phyloP scores from a whole-genome alignment of 192 early-diverging fungal species.

The Paraglomus occultum region DNA sequence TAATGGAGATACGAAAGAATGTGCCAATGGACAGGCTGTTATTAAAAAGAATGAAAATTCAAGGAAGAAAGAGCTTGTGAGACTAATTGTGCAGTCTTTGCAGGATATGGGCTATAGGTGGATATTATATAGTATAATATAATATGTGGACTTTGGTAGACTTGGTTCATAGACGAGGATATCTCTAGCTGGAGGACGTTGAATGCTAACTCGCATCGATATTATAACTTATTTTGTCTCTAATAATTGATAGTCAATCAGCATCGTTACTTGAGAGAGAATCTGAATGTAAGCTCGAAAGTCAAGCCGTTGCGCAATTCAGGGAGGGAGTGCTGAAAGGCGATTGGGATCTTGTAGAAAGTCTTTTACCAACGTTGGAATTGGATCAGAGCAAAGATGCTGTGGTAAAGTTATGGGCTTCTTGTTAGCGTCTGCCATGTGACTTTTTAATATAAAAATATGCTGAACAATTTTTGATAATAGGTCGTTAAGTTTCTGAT shows the following conservation, averaged over 20 bases:
- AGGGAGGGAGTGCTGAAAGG: constrained; percentile 72
- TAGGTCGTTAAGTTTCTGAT: constrained; percentile 66
- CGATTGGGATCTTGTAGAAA: constrained; percentile 70
- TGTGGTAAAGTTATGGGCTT: constrained; percentile 31
- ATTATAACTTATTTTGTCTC: neutral
- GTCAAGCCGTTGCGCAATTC: constrained; percentile 64
- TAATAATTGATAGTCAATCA: constrained; percentile 50
- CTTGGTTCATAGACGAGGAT: neutral
- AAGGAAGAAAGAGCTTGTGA: constrained; percentile 64
- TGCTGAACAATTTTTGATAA: neutral
- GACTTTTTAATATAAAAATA: constrained; percentile 3
- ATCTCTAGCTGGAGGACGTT: neutral
- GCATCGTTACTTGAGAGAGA: constrained; percentile 72
- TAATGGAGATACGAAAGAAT: constrained; percentile 18
- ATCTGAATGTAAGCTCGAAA: constrained; percentile 77
- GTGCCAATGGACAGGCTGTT: constrained; percentile 17
- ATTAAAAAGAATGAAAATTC: constrained; percentile 3
- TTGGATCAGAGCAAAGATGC: constrained; percentile 37
- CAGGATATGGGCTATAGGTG: constrained; percentile 77
- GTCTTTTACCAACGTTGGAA: constrained; percentile 50
- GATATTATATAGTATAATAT: neutral
- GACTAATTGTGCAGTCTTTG: constrained; percentile 86
- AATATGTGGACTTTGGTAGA: neutral
- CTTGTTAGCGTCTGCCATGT: neutral
- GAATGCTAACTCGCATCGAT: neutral